Conservation (phyloP, 768 basidiomycete genomes). For the Cystobasidium tubakii region DNA sequence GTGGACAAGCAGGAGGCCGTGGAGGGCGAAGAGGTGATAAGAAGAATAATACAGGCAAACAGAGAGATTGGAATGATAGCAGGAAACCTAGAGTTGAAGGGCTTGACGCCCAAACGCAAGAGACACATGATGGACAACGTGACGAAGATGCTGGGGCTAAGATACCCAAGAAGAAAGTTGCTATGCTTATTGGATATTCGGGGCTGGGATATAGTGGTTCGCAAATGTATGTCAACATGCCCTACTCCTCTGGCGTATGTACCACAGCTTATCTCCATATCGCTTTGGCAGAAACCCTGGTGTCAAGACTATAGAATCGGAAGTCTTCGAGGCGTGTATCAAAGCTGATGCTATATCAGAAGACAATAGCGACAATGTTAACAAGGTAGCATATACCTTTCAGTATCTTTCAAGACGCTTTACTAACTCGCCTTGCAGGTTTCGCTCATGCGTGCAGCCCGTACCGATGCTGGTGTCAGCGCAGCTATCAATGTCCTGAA, state of each 20-base stretch:
- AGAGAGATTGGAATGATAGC: conserved; percentile 9
- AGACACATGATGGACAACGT: background rate
- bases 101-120: background rate
- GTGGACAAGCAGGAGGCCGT: background rate
- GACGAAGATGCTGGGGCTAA: conserved; percentile 37
- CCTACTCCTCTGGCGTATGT: background rate
- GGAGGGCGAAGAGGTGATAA: background rate
- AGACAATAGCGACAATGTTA: conserved; percentile 85
- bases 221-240: conserved; percentile 83
- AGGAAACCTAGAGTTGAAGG: background rate
- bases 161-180: conserved; percentile 73
- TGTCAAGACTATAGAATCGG: conserved; percentile 78
- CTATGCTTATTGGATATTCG: conserved; percentile 80
- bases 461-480: conserved; percentile 96
- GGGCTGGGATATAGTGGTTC: conserved; percentile 88
- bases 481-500: conserved; percentile 91
- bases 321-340: conserved; percentile 78
- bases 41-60: conserved; percentile 2
- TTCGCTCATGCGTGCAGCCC: conserved; percentile 74
- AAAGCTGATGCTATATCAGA: conserved; percentile 86
- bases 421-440: conserved; percentile 56
- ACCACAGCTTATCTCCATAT: background rate
- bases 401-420: background rate
- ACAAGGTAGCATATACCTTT: conserved; percentile 60
- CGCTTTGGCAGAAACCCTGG: conserved; percentile 60